phyloP scores from a whole-genome alignment of 768 basidiomycete species.

The Serendipita vermifera region DNA sequence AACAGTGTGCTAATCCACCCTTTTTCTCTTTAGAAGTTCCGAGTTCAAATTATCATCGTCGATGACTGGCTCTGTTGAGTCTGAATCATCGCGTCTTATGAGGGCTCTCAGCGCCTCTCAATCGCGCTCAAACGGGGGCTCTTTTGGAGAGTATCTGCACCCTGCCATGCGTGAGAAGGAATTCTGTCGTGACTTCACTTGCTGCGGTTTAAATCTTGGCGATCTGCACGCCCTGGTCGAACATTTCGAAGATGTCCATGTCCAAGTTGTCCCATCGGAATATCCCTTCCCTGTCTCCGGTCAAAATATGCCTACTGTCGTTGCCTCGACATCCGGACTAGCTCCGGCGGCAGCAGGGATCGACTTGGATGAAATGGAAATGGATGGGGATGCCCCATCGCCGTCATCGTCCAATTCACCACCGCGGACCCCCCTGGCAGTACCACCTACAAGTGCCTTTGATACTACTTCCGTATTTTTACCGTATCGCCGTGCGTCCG shows the following conservation, averaged over 20 bases:
- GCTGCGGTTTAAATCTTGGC: slow-evolving; percentile 67
- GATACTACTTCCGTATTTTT: slow-evolving; percentile 41
- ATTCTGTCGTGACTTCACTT: slow-evolving; percentile 70
- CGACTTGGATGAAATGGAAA: background rate
- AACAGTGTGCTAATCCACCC: no score
- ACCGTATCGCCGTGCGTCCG: slow-evolving; percentile 21
- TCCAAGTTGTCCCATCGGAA: slow-evolving; percentile 47
- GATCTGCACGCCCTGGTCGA: slow-evolving; percentile 77
- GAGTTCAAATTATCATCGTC: slow-evolving; percentile 8
- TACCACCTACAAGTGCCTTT: slow-evolving; percentile 34
- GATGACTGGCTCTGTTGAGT: slow-evolving; percentile 8
- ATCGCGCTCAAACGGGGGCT: background rate
- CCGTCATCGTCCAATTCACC: slow-evolving; percentile 34
- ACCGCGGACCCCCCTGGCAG: slow-evolving; percentile 29
- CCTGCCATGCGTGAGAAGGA: slow-evolving; percentile 5
- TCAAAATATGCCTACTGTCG: background rate
- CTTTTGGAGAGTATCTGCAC: background rate
- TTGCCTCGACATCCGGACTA: background rate
- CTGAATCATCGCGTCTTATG: slow-evolving; percentile 7
- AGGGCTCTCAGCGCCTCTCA: slow-evolving; percentile 7
- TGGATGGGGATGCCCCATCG: slow-evolving; percentile 24
- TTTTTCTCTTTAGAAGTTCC: background rate
- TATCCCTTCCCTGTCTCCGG: slow-evolving; percentile 22
- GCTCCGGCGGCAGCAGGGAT: slow-evolving; percentile 4
- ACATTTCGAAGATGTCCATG: slow-evolving; percentile 85